Conservation (phyloP, 805 yeast genomes). For the Kodamaea lidongshanica region DNA sequence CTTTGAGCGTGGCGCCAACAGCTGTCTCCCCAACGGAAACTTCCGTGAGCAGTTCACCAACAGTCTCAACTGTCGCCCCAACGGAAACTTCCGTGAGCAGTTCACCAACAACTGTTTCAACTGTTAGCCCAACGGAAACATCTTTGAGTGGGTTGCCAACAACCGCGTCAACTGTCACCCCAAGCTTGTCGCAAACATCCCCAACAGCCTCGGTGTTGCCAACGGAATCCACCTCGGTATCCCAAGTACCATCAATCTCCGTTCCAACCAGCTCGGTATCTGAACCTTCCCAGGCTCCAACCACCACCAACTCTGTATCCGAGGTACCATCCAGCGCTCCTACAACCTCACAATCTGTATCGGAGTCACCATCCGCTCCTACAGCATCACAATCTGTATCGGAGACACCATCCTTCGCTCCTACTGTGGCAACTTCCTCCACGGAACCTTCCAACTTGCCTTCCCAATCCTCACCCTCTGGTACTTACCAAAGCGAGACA, state of each 20-base stretch:
- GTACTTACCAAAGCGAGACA: not conserved
- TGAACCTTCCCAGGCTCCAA: not conserved
- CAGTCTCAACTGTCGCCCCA: constrained; percentile 1
- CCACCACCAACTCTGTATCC: constrained; percentile 1
- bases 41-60: too few relatives aligned
- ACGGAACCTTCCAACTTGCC: not conserved
- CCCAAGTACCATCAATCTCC: constrained; percentile 1
- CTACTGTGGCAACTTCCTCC: not conserved
- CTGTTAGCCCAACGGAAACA: constrained; percentile 4
- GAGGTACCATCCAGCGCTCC: constrained; percentile 5
- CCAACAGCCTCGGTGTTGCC: not conserved
- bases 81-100: constrained; percentile 1
- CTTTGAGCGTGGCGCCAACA: constrained; percentile 5
- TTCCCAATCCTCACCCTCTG: too few relatives aligned
- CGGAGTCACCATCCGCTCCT: constrained; percentile 1
- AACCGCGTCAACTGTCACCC: constrained; percentile 3
- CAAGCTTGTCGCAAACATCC: constrained; percentile 3
- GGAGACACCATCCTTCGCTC: too few relatives aligned
- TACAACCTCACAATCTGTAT: constrained; percentile 1
- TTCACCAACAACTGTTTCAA: constrained; percentile 1
- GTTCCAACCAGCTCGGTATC: constrained; percentile 2
- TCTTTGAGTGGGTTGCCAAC: too few relatives aligned
- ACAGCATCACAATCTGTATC: too few relatives aligned
- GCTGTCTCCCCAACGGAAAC: constrained; percentile 1
- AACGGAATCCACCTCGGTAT: not conserved